A percentile compares a stretch with the other conserved stretches of the same genome.
Evolutionary conservation across 768 basidiomycete genomes (phyloP).

Genomic region (Rubroboletus pulcherrimus): DNA sequence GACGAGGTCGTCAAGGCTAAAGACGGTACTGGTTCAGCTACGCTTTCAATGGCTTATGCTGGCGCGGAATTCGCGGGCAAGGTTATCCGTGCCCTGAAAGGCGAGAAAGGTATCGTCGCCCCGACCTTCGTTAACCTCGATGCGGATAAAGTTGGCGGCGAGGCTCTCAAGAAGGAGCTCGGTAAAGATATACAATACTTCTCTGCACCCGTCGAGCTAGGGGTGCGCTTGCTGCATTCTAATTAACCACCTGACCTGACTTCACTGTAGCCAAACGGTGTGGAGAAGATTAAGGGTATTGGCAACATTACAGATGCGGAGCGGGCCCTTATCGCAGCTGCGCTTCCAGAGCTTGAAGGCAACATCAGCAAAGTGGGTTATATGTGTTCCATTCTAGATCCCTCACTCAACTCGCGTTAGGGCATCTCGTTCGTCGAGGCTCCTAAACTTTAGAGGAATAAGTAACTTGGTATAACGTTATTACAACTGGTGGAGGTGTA

Average conservation of each 20-base stretch:
- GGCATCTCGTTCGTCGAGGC: constrained; percentile 24
- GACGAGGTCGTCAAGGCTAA: constrained; percentile 99
- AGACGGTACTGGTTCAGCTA: constrained; percentile 85
- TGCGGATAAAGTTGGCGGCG: constrained; percentile 67
- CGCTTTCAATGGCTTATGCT: constrained; percentile 95
- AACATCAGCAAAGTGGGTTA: constrained; percentile 68
- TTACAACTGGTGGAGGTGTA: constrained; percentile 7
- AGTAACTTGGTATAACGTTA: not conserved
- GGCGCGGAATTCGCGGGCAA: constrained; percentile 87
- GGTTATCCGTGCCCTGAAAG: constrained; percentile 78
- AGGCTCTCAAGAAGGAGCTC: constrained; percentile 75
- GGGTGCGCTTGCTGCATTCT: constrained; percentile 44
- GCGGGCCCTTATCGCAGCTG: constrained; percentile 70
- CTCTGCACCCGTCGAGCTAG: constrained; percentile 84
- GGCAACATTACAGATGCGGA: constrained; percentile 73
- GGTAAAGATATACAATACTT: constrained; percentile 80
- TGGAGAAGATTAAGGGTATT: constrained; percentile 76
- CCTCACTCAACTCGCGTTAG: constrained; percentile 9
- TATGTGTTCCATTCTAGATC: not conserved
- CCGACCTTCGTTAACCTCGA: constrained; percentile 82
- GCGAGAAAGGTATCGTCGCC: constrained; percentile 81
- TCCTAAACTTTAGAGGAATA: constrained; percentile 26
- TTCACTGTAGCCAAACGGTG: constrained; percentile 63
- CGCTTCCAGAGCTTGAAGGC: constrained; percentile 69
- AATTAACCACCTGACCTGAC: not conserved